Base-by-base conservation (phyloP, 257 asterid species). In the Lavandula angustifolia region DNA sequence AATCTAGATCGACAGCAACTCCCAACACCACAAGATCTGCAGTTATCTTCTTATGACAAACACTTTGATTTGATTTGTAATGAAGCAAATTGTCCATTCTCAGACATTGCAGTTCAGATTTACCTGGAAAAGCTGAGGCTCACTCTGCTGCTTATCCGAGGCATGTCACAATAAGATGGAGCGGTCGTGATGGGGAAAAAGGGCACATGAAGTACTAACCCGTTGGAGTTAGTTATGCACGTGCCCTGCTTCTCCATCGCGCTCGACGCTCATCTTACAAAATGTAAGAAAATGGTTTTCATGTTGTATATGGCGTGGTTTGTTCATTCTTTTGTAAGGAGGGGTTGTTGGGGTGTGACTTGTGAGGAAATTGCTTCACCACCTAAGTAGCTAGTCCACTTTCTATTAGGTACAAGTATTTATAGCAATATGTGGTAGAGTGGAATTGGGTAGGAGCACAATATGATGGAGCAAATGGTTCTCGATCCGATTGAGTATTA, bases 231-330 rank as follows among this genome's bases (percentile, higher is more conserved):
- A 82, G 84, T 79, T 79, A 79, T 82, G 95, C 97, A 91, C 96
- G 96, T 91, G 95, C 97, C 97, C 97, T 91, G 97, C 97, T 91
- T 91, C 97, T 91, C 97, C 97, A 91, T 91, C 97, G 73, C 78
- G 96, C 76, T 75, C 87, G 38, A 17, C 85, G 62, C 88, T 81
- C 85, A 76, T 74, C 92, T 78, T 81, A 62, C 33, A 16, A 40
- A 40, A 8, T 40, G n/a, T 9, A 8, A 40, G 10, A 9, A 16
- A 14, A 14, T 47, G 17, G n/a, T 14, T 14, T 13, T 47, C n/a
- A n/a, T n/a, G n/a, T n/a, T n/a, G n/a, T 48, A 1, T 47, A 29
- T 52, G 31, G 46, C 31, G 18, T 60, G 54, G 1, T 16, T 3
- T 18, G 2, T 9, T 32, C 17, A 31, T 46, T 42, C 7, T 46